Percentiles rank a stretch among this genome's conserved stretches.
These are phyloP conservation scores for Vicia sativa DNA, from an alignment of 306 rosid species.

Conservation along the genomic window DNA sequence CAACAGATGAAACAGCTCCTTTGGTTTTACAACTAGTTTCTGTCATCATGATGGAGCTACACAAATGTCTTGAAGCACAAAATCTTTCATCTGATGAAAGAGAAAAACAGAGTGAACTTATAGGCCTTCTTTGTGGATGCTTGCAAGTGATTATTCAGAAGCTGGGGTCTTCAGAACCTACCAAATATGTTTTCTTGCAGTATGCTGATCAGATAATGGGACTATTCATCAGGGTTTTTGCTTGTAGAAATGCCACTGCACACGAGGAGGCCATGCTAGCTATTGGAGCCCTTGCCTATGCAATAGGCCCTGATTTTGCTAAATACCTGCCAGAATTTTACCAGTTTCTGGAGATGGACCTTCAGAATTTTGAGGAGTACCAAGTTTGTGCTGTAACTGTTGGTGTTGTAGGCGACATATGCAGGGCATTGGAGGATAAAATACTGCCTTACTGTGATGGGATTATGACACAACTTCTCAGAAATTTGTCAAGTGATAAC, in stretches of 20 bases:
- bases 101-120: slow-evolving; percentile 74
- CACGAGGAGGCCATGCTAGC: slow-evolving; percentile 99
- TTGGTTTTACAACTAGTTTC: slow-evolving; percentile 79
- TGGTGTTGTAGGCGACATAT: slow-evolving; percentile 93
- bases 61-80: slow-evolving; percentile 76
- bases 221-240: slow-evolving; percentile 79
- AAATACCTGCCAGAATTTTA: slow-evolving; percentile 84
- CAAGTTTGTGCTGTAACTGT: slow-evolving; percentile 91
- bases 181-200: slow-evolving; percentile 73
- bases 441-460: slow-evolving; percentile 91
- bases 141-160: slow-evolving; percentile 88
- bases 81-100: slow-evolving; percentile 82
- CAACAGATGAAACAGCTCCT: slow-evolving; percentile 77
- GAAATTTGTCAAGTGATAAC: slow-evolving; percentile 84
- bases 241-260: slow-evolving; percentile 86
- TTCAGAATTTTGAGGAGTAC: slow-evolving; percentile 94
- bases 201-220: slow-evolving; percentile 85
- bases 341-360: slow-evolving; percentile 78
- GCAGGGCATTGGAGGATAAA: slow-evolving; percentile 88
- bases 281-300: slow-evolving; percentile 88
- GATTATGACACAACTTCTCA: slow-evolving; percentile 85
- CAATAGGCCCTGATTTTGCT: slow-evolving; percentile 73
- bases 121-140: slow-evolving; percentile 93
- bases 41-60: slow-evolving; percentile 80
- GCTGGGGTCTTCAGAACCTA: slow-evolving; percentile 73